Evolutionary conservation across 306 rosid genomes (phyloP).

Genomic region (Mimosa pudica): DNA sequence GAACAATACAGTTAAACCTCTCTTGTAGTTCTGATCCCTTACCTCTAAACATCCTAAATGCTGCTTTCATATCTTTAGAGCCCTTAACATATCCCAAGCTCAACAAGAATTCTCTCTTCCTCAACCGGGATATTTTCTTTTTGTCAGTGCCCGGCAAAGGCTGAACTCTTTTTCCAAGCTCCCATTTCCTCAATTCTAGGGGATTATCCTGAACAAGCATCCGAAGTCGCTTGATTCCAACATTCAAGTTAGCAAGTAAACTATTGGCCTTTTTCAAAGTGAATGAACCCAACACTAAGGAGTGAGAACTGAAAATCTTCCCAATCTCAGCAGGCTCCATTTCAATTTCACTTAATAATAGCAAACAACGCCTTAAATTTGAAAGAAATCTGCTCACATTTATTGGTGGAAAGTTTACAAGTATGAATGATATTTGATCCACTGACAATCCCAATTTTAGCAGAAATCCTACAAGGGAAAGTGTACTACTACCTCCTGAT

Average conservation of each 20-base stretch:
- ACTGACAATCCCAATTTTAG: constrained; percentile 58
- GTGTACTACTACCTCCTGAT: constrained; percentile 56
- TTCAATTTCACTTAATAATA: constrained; percentile 55
- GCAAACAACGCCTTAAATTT: constrained; percentile 56
- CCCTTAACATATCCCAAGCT: constrained; percentile 58
- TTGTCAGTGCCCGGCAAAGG: constrained; percentile 45
- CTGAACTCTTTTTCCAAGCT: constrained; percentile 48
- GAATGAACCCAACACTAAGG: constrained; percentile 58
- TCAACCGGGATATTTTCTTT: constrained; percentile 23
- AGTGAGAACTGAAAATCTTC: constrained; percentile 51
- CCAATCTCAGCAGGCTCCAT: constrained; percentile 62
- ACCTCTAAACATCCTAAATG: constrained; percentile 59
- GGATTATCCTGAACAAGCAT: constrained; percentile 62
- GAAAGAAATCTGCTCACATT: constrained; percentile 45
- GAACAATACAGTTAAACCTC: constrained; percentile 69
- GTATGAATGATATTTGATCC: constrained; percentile 48
- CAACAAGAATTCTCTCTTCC: constrained; percentile 63
- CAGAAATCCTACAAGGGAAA: constrained; percentile 58
- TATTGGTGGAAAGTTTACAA: constrained; percentile 62
- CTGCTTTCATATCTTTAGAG: constrained; percentile 49
- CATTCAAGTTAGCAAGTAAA: constrained; percentile 52
- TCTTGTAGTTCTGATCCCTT: constrained; percentile 80
- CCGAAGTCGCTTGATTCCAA: constrained; percentile 65
- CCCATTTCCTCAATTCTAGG: constrained; percentile 59
- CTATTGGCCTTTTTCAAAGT: constrained; percentile 56